Base-by-base conservation (phyloP, 1,139 yeast species). In the Suhomyces terraborum region DNA sequence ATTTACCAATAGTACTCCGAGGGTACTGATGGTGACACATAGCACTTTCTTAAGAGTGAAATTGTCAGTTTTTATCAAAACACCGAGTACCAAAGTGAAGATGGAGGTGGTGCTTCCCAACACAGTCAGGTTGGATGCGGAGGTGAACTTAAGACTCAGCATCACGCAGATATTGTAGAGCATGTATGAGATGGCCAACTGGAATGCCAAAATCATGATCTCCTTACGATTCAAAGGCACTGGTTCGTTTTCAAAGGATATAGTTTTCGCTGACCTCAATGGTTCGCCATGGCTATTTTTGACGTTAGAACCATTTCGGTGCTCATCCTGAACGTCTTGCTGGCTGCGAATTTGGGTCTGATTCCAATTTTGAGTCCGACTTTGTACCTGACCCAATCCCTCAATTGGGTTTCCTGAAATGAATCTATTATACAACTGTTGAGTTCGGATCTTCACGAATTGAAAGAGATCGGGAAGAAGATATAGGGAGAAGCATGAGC, bases 101-200 rank as follows among this genome's bases (percentile, higher is more conserved):
- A 76, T 66, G 4, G 82, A 73, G 1, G 81, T 70, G 0, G 80
- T 69, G 6, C 81, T 70, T 4, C 80, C 69, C 22, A 78, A 54
- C 3, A 77, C 75, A 0, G 81, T 75, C 51, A 70, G 77, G 49
- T 75, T 76, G 18, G 81, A 73, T 0, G 82, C 80, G 4, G 79
- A 68, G 0, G 83, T 78, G 49, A 64, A 78, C 48, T 66, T 65
- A 37, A 78, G 61, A 7, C 77, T 62, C 8, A 60, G 42, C 59
- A 77, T 65, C 4, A 64, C 73, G 36, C 65, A 59, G 3, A 66
- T 48, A 42, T 75, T 75, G 53, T 69, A 74, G 4, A 56, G 32
- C 39, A 59, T 68, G 53, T 78, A 78, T n/a, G 77, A 62, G 1
- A 66, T 35, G 1, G 79, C 57, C 1, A 75, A 58, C 40, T 69